phyloP scores from a whole-genome alignment of 163 green algal genomes.

The Scenedesmus sp. region DNA sequence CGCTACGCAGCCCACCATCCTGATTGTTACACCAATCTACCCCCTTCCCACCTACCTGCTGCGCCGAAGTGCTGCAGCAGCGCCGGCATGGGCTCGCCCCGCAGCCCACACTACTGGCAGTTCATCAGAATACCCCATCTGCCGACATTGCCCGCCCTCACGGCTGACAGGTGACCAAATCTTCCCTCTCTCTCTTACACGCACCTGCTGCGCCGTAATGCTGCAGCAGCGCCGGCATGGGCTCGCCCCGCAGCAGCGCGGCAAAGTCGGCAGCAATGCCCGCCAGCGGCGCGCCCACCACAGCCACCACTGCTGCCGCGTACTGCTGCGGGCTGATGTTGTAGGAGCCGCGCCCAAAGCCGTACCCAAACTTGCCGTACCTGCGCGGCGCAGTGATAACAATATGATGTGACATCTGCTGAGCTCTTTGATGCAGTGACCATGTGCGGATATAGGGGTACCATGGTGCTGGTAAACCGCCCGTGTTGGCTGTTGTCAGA shows the following conservation, averaged over 20 bases:
- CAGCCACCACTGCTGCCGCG: constrained; percentile 62
- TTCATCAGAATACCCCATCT: background rate
- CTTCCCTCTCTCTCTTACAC: background rate
- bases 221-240: constrained; percentile 57
- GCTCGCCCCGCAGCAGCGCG: constrained; percentile 48
- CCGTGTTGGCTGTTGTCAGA: background rate
- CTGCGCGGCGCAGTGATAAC: constrained; percentile 20
- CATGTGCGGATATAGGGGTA: background rate
- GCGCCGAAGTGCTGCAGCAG: background rate
- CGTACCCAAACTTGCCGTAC: constrained; percentile 96
- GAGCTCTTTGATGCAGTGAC: too few species aligned
- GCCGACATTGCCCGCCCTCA: background rate
- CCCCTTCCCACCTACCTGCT: background rate
- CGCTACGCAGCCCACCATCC: too few species aligned
- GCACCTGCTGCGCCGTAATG: constrained; percentile 55
- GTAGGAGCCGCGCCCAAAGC: constrained; percentile 90
- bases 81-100: too few species aligned
- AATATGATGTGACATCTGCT: too few species aligned
- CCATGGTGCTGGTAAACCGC: background rate
- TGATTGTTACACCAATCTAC: background rate
- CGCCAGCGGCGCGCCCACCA: constrained; percentile 59
- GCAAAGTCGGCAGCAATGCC: constrained; percentile 70
- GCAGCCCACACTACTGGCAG: background rate
- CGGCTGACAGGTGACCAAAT: background rate
- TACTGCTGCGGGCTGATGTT: constrained; percentile 80